phyloP scores from a whole-genome alignment of 2,329 filamentous ascomycete species.

The Ophiognomonia clavigignenti-juglandacearum region DNA sequence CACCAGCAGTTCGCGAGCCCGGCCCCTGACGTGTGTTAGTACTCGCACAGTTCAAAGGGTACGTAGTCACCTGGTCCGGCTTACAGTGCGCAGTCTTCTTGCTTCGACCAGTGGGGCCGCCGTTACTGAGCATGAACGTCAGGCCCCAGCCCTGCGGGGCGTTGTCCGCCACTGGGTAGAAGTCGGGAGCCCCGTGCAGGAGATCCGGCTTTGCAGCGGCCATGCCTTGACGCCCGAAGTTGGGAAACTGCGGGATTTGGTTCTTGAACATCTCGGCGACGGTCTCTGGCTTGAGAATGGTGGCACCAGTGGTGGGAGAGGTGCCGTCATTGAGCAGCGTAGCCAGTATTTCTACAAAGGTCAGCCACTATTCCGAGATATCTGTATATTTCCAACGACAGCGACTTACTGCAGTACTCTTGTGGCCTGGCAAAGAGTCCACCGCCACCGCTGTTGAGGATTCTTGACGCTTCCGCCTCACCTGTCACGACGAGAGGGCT shows the following conservation, averaged over 20 bases:
- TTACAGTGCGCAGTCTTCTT: slow-evolving; percentile 37
- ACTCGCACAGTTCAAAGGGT: not conserved
- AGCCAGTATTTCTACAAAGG: slow-evolving; percentile 46
- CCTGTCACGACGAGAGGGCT: slow-evolving; percentile 33
- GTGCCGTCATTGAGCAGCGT: slow-evolving; percentile 57
- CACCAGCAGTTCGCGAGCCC: slow-evolving; percentile 53
- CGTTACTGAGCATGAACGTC: slow-evolving; percentile 44
- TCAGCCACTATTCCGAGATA: not conserved
- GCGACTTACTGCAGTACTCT: slow-evolving; percentile 48
- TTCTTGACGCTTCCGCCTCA: slow-evolving; percentile 29
- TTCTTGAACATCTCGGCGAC: slow-evolving; percentile 59
- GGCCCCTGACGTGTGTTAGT: slow-evolving; percentile 31
- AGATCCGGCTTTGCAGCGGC: slow-evolving; percentile 39
- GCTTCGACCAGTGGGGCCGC: slow-evolving; percentile 43
- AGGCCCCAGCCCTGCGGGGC: slow-evolving; percentile 59
- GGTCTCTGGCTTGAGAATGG: slow-evolving; percentile 48
- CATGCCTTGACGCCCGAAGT: slow-evolving; percentile 40
- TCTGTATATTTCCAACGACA: not conserved
- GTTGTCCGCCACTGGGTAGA: slow-evolving; percentile 38
- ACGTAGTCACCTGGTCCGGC: not conserved
- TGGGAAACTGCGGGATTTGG: slow-evolving; percentile 47
- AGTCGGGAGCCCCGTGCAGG: slow-evolving; percentile 38
- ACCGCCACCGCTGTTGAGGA: slow-evolving; percentile 51
- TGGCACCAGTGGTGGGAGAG: slow-evolving; percentile 46
- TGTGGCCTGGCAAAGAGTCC: slow-evolving; percentile 50